Percentiles rank a stretch among this genome's conserved stretches.
These are phyloP conservation scores for Globisporangium canariense DNA, from an alignment of 352 stramenopile species.

Conservation along the genomic window DNA sequence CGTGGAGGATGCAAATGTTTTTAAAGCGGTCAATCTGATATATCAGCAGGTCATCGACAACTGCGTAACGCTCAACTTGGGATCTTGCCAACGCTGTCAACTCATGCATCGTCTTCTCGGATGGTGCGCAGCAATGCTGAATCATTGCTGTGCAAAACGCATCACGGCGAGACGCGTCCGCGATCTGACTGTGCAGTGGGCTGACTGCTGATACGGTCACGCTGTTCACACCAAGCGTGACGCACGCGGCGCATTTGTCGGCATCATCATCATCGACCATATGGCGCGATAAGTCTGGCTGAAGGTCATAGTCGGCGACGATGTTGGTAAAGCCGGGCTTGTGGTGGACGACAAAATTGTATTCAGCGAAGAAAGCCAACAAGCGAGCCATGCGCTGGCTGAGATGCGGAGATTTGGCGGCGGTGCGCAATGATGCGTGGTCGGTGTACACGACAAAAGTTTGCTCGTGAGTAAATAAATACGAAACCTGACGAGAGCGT, in stretches of 20 bases:
- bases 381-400: constrained; percentile 13
- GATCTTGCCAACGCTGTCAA: no score
- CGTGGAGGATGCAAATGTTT: constrained; percentile 14
- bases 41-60: no score
- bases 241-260: background rate
- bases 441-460: background rate
- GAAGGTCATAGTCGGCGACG: constrained; percentile 9
- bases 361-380: constrained; percentile 26
- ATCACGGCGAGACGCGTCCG: no score
- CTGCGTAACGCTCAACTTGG: no score
- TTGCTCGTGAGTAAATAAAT: background rate
- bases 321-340: constrained; percentile 23
- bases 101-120: no score
- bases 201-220: background rate
- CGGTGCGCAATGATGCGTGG: background rate
- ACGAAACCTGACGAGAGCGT: background rate
- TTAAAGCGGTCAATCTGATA: no score
- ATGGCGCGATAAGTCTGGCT: no score
- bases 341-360: constrained; percentile 25
- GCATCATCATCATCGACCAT: constrained; percentile 7
- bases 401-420: background rate
- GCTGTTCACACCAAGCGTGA: background rate
- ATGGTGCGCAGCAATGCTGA: no score
- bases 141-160: no score
- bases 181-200: no score